Conservation (phyloP, 2,329 filamentous ascomycete genomes). For the Ascochyta fabae region DNA sequence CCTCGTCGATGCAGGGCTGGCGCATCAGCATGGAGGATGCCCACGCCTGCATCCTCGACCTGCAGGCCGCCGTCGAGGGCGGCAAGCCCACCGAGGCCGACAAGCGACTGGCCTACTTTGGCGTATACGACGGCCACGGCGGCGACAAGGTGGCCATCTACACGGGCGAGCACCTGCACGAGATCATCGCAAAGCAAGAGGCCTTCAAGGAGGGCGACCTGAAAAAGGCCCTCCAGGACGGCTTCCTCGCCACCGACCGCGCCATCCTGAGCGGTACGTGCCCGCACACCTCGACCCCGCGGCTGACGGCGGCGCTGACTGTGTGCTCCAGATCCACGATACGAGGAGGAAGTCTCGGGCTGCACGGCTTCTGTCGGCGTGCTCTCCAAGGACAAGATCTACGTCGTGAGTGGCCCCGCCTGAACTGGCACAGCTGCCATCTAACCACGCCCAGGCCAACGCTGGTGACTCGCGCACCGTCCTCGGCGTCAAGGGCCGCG, state of each 20-base stretch:
- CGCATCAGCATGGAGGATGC: constrained; percentile 99
- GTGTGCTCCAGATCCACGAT: constrained; percentile 77
- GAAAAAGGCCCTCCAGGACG: constrained; percentile 95
- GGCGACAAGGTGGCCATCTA: constrained; percentile 96
- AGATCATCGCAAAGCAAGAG: constrained; percentile 94
- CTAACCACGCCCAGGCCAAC: constrained; percentile 72
- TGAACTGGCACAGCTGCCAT: neutral
- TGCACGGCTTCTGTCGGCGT: constrained; percentile 94
- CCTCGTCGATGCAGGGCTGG: constrained; percentile 99
- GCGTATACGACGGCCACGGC: constrained; percentile 96
- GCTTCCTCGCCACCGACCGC: constrained; percentile 92
- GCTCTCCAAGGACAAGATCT: constrained; percentile 90
- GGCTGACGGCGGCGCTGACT: constrained; percentile 35
- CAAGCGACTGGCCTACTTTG: constrained; percentile 89
- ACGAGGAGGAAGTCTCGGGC: constrained; percentile 96
- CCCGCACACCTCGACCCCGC: neutral
- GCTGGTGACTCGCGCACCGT: constrained; percentile 96
- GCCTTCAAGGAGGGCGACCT: constrained; percentile 90
- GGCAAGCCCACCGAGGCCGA: constrained; percentile 67
- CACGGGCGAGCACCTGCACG: constrained; percentile 88
- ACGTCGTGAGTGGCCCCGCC: constrained; percentile 73
- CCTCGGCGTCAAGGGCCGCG: constrained; percentile 92
- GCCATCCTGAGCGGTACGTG: constrained; percentile 89
- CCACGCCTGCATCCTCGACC: constrained; percentile 87
- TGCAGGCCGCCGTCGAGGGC: constrained; percentile 67